Evolutionary conservation across 306 rosid genomes (phyloP), one percentile per base, ranked within the genome.

Genomic region (Geum urbanum): DNA sequence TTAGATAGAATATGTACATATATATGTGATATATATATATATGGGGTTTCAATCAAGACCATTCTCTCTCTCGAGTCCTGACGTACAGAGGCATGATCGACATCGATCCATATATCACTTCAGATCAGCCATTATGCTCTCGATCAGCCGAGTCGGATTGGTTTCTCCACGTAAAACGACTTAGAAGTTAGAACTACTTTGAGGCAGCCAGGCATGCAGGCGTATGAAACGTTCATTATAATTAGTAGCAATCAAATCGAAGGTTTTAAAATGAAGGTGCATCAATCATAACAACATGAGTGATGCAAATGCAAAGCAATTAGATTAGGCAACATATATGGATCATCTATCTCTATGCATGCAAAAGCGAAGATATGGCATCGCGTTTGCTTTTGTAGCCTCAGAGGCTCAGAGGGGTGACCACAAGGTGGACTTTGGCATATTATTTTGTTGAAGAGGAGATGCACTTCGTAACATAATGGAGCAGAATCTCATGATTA

Each of bases 401-500:
- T n/a, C n/a, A n/a, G n/a, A n/a, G n/a, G n/a, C 55, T n/a, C 9
- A 9, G 19, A 15, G 41, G 13, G 22, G 46, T 57, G 63, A 57
- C 63, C 11, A 37, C 10, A 60, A 13, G 41, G 13, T 45, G 54
- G 55, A 16, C 48, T 39, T 62, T n/a, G 15, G 15, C 10, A 27
- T 1, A 27, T 27, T 44, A 13, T 43, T 43, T 63, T 19, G 45
- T 44, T 63, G 69, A 43, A 20, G 69, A 44, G 52, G 22, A 20
- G 20, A 40, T 64, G 69, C 53, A 64, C 40, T 22, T 22, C 6
- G 11, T 52, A n/a, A 22, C 24, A 2, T 45, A 64, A 64, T 39
- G 37, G 20, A 63, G 43, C 18, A 48, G 51, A 43, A 63, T 64
- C 39, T 64, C 53, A 45, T 52, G 56, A 52, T 10, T 52, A 52